Percentiles rank a stretch among this genome's conserved stretches.
Evolutionary conservation across 345 rosid genomes (phyloP).

Genomic region (Heritiera fomes): DNA sequence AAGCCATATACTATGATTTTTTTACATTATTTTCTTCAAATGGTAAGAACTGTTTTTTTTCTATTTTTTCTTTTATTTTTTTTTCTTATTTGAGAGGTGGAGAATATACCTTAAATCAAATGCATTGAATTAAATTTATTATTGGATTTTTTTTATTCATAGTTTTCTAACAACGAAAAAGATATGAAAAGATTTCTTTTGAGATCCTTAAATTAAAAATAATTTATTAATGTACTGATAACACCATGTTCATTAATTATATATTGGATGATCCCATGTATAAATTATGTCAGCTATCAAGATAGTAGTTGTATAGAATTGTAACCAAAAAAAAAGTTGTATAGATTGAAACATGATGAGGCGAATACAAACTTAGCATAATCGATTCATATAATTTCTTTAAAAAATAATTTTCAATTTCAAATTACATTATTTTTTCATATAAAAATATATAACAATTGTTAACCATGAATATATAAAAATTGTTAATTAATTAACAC

Average conservation of each 20-base stretch:
- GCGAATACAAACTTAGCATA: background rate
- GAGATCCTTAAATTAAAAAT: background rate
- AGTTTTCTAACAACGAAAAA: background rate
- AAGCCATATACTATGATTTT: no score
- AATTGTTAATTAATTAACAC: no score
- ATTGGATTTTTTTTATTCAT: background rate
- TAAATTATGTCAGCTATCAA: background rate
- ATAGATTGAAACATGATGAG: background rate
- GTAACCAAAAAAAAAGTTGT: no score
- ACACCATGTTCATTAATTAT: background rate
- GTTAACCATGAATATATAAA: constrained; percentile 6
- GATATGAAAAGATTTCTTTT: background rate
- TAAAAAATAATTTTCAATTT: no score
- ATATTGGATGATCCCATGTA: background rate
- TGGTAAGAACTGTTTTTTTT: background rate
- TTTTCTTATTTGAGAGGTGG: no score
- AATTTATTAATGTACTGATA: background rate
- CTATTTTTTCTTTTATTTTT: background rate
- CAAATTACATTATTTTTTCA: no score
- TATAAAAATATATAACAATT: background rate
- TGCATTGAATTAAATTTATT: background rate
- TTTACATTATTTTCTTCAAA: background rate
- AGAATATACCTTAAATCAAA: background rate
- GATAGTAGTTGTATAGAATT: background rate
- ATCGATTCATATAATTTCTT: no score